Evolutionary conservation across 208 protist species (phyloP), one percentile per base, ranked within the genome.

Genomic region (Plasmodiophora brassicae): DNA sequence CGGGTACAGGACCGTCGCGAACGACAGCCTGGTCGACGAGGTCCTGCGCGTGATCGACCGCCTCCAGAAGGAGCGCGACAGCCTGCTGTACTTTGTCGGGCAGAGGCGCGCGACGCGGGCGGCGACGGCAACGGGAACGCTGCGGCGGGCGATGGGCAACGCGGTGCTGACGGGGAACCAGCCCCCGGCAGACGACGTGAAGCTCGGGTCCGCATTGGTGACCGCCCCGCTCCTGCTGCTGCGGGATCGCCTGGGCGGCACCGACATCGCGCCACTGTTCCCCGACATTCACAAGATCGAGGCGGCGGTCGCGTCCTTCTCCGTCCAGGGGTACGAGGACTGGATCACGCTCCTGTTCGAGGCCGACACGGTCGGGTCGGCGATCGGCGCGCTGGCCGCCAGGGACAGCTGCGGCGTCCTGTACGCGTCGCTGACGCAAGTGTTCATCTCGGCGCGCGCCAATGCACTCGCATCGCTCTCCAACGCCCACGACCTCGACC

Each of bases 51-150:
- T 38, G n/a, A n/a, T 78, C n/a, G 32, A 78, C 10, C 5, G 65
- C 32, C n/a, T 78, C 10, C 65, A 78, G n/a, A 78, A 78, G n/a
- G 32, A 78, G n/a, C 5, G 65, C 10, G 65, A 78, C 41, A 78
- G n/a, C n/a, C 65, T 78, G 65, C 65, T 78, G n/a, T 78, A 78
- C 41, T 78, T 78, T 78, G 65, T 78, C n/a, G 65, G 65, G 32
- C 65, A 78, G 10, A n/a, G 65, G 5, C 5, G 65, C 32, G 65
- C 65, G 5, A 78, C 65, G 14, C 32, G 65, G n/a, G n/a, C n/a
- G n/a, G 65, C 65, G 5, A 78, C 65, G 20, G 65, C 65, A 14
- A 78, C 32, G 32, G 65, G 65, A 78, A 78, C 65, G 5, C 32
- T 78, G 65, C 5, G 65, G n/a, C 65, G 65, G 5, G 41, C 5